Base-by-base conservation (phyloP, 2,329 filamentous ascomycete genomes). In the Chrysoporthe austroafricana region DNA sequence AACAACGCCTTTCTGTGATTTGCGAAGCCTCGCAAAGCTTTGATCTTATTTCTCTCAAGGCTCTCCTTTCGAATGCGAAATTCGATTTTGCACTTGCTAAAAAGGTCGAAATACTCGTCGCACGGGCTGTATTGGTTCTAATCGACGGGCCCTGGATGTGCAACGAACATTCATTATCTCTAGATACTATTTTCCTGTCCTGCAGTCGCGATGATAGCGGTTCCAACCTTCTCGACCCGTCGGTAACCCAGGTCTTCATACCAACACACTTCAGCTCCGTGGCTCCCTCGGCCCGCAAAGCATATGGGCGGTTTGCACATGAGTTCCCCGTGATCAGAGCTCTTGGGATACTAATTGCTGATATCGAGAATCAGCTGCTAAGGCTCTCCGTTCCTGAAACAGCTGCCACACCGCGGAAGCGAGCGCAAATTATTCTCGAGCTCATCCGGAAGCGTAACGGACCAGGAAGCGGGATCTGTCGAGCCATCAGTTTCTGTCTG, bases 221-320 rank as follows among this genome's bases (percentile, higher is more conserved):
- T 4, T 52, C 48, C 9, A n/a, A 52, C 3, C 3, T 2, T 26
- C 48, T 52, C 21, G 48, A 52, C 21, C 13, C 48, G n/a, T 52
- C 48, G 48, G n/a, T 52, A 9, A 52, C 48, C n/a, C 48, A 52
- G 48, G n/a, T 52, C 21, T 52, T 52, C n/a, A 26, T 52, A 52
- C 48, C 48, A 52, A 52, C 48, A 13, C 21, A 26, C 21, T 52
- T 52, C n/a, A 4, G 21, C 21, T 26, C 48, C 48, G 3, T 7
- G 2, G 11, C 48, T 32, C 9, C 48, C 3, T 0, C 21, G 21
- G 9, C 13, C 5, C 48, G 48, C 48, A 52, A 52, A 9, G 21
- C 48, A 52, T 5, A 52, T 21, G 8, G 48, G n/a, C n/a, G n/a
- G 9, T 26, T 26, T 13, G 14, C 48, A 52, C 48, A 52, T 52